Evolutionary conservation across 1,284 basidiomycete species (phyloP), one percentile per base, ranked within the genome.

Genomic region (Cutaneotrichosporon mucoides): DNA sequence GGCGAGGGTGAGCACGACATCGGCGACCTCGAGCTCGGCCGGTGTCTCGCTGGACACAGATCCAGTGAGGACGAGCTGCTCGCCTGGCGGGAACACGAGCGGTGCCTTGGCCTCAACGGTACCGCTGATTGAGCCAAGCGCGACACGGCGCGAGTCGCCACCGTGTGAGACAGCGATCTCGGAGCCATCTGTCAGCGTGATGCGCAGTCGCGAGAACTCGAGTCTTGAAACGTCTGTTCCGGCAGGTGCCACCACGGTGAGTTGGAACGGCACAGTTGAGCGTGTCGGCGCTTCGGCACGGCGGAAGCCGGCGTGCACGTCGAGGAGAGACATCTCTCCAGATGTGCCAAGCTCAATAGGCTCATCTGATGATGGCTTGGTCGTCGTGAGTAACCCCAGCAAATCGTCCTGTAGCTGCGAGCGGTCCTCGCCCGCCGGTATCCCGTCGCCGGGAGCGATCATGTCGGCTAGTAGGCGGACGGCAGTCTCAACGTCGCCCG

Each of bases 381-480:
- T 87, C 53, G 84, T 88, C 87, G 85, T 82, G 37, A 93, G 76
- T 8, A 92, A 80, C 1, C 83, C 83, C 15, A 87, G 55, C 37
- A 93, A 65, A 73, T 89, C 88, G 36, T 87, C 41, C 37, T 53
- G 57, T 15, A 50, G 16, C n/a, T 24, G 24, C 24, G 24, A 24
- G 24, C 24, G 24, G 24, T 24, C 24, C 12, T n/a, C 33, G 12
- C 15, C 12, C 6, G 13, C 34, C 34, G 34, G 33, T 34, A 6
- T 46, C 44, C 12, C 46, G 34, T 77, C 72, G 88, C 89, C 86
- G 67, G 88, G 84, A 10, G 84, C 84, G 56, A 93, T 79, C 84
- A 91, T 87, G 73, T 93, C 89, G n/a, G 92, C 70, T 58, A 92
- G 73, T 15, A 92, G 73, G 60, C 81, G 82, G 34, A 90, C 84